Percentiles rank a stretch among this genome's conserved stretches.
Evolutionary conservation across 768 basidiomycete species (phyloP).

Genomic region (Antrodiella citrinella): DNA sequence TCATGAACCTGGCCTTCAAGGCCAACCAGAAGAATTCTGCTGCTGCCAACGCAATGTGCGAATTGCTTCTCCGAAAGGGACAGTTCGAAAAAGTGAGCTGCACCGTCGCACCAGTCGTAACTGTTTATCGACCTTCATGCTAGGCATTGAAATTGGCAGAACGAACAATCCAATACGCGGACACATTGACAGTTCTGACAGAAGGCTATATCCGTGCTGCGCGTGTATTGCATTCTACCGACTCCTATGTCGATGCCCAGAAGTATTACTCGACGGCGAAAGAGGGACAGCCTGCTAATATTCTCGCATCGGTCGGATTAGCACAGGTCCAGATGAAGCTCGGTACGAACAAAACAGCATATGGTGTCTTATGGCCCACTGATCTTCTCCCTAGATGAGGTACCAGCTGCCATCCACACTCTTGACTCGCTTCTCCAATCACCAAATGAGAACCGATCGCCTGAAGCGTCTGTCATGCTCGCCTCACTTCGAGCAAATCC

Average conservation of each 20-base stretch:
- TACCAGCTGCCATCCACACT: constrained; percentile 78
- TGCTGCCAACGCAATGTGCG: constrained; percentile 77
- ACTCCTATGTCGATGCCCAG: constrained; percentile 52
- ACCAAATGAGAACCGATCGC: constrained; percentile 47
- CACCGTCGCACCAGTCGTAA: neutral
- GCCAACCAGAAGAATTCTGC: constrained; percentile 69
- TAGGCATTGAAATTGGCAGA: constrained; percentile 92
- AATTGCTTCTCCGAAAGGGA: constrained; percentile 68
- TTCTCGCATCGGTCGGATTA: constrained; percentile 74
- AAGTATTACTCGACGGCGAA: constrained; percentile 62
- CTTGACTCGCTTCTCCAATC: constrained; percentile 70
- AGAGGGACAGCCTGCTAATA: constrained; percentile 64
- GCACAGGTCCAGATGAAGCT: constrained; percentile 83
- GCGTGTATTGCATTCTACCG: constrained; percentile 70
- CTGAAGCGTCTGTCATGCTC: constrained; percentile 84
- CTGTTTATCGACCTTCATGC: neutral
- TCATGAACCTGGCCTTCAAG: constrained; percentile 75
- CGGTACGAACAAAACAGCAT: constrained; percentile 37
- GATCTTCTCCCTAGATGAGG: constrained; percentile 49
- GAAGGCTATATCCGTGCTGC: constrained; percentile 85
- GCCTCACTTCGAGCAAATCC: constrained; percentile 82
- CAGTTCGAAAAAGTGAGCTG: constrained; percentile 52
- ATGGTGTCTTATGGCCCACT: neutral
- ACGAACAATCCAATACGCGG: constrained; percentile 88
- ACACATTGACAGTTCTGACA: constrained; percentile 74